Conservation (phyloP, 1,284 basidiomycete species). For the Apiotrichum gracile region DNA sequence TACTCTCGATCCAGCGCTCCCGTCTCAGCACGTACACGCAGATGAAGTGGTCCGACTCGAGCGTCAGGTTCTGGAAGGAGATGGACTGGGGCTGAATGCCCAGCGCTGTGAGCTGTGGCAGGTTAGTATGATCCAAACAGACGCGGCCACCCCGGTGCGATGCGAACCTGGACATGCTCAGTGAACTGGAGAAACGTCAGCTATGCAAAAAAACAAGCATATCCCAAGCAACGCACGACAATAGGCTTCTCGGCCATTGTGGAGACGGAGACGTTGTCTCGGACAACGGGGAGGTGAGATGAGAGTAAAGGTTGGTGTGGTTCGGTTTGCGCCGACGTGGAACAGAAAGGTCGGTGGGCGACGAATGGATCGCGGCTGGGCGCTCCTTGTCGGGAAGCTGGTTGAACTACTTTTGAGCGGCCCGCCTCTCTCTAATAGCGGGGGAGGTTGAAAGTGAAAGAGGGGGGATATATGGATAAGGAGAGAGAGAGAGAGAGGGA, state of each 20-base stretch:
- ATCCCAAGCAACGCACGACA: slow-evolving; percentile 24
- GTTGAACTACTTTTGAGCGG: not conserved
- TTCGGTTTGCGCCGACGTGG: too few species aligned
- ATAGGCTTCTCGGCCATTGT: slow-evolving; percentile 46
- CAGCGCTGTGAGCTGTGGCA: slow-evolving; percentile 78
- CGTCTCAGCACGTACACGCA: slow-evolving; percentile 52
- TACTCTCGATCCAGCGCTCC: not conserved
- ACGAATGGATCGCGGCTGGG: not conserved
- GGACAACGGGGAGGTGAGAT: not conserved
- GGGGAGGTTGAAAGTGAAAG: not conserved
- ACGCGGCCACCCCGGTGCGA: not conserved
- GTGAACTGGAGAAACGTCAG: slow-evolving; percentile 43
- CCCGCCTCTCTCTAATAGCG: not conserved
- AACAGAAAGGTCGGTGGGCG: not conserved
- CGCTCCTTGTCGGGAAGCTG: not conserved
- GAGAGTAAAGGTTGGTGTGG: not conserved
- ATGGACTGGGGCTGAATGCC: slow-evolving; percentile 95
- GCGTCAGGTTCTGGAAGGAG: slow-evolving; percentile 91
- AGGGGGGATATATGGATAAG: not conserved
- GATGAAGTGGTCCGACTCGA: slow-evolving; percentile 96
- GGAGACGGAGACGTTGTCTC: slow-evolving; percentile 4
- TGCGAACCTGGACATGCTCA: slow-evolving; percentile 49
- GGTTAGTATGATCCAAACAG: not conserved
- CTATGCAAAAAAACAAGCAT: not conserved
- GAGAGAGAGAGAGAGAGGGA: not conserved